Percentiles rank a stretch among this genome's conserved stretches.
These are phyloP conservation scores for Plenodomus tracheiphilus DNA, from an alignment of 2,329 filamentous ascomycete species.

Conservation along the genomic window DNA sequence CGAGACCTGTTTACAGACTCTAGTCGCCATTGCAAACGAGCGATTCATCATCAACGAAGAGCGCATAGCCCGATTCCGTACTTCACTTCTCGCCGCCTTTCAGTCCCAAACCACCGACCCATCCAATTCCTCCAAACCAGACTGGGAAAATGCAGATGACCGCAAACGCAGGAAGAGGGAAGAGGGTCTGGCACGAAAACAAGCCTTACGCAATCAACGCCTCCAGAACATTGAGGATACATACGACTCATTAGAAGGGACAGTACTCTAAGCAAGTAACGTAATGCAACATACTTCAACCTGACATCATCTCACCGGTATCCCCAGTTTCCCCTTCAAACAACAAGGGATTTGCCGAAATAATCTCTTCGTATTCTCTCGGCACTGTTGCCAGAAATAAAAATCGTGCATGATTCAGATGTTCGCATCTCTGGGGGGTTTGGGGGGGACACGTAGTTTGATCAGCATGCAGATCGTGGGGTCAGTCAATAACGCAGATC, in stretches of 20 bases:
- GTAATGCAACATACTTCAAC: no score
- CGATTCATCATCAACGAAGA: conserved; percentile 71
- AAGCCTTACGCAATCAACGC: conserved; percentile 18
- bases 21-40: conserved; percentile 73
- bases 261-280: neutral
- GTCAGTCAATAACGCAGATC: no score
- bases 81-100: conserved; percentile 49
- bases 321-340: no score
- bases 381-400: neutral
- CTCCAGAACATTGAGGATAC: neutral
- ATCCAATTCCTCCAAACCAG: conserved; percentile 16
- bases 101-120: conserved; percentile 1
- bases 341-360: no score
- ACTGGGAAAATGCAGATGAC: conserved; percentile 48
- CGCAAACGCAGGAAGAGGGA: conserved; percentile 47
- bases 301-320: no score
- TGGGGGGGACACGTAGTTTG: no score
- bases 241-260: neutral
- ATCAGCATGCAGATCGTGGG: no score
- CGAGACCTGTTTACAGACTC: conserved; percentile 66
- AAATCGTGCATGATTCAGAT: no score
- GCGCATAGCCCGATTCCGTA: conserved; percentile 67
- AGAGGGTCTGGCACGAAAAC: conserved; percentile 57
- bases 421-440: no score
- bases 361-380: no score